Conservation (phyloP, 176 grass and related monocot species). For the Luzula sylvatica region DNA sequence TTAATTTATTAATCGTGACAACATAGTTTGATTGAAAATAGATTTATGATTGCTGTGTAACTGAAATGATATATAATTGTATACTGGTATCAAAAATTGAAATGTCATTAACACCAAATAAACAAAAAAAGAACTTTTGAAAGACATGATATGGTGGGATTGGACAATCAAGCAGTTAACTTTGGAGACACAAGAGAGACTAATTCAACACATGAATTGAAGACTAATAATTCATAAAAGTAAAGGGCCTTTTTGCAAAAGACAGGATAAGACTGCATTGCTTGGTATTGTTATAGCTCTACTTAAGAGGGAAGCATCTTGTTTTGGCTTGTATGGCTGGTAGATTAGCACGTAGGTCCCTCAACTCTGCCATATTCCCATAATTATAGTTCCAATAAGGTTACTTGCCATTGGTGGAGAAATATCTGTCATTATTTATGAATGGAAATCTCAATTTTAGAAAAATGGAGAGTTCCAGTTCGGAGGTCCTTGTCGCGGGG, state of each 20-base stretch:
- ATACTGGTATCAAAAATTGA: too few relatives aligned
- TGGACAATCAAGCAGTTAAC: constrained; percentile 18
- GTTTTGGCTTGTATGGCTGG: constrained; percentile 10
- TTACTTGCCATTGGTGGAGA: constrained; percentile 15
- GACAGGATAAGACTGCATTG: constrained; percentile 15
- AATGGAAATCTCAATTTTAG: neutral
- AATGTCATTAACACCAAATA: too few relatives aligned
- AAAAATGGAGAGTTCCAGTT: too few relatives aligned
- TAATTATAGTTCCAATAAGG: constrained; percentile 2
- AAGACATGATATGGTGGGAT: constrained; percentile 10
- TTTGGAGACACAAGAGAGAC: constrained; percentile 11
- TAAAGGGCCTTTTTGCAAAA: neutral
- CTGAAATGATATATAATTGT: too few relatives aligned
- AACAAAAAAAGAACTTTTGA: too few relatives aligned
- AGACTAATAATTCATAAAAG: neutral
- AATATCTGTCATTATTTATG: neutral
- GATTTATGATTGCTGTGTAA: too few relatives aligned
- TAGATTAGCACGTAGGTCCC: constrained; percentile 10
- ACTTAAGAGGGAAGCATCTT: neutral
- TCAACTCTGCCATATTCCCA: constrained; percentile 14
- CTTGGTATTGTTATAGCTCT: neutral
- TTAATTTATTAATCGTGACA: too few relatives aligned
- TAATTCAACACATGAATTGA: neutral
- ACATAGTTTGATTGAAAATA: too few relatives aligned
- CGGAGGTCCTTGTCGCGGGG: too few relatives aligned